Evolutionary conservation across 768 basidiomycete genomes (phyloP), one percentile per base, ranked within the genome.

Genomic region (Dioszegia aurantiaca): DNA sequence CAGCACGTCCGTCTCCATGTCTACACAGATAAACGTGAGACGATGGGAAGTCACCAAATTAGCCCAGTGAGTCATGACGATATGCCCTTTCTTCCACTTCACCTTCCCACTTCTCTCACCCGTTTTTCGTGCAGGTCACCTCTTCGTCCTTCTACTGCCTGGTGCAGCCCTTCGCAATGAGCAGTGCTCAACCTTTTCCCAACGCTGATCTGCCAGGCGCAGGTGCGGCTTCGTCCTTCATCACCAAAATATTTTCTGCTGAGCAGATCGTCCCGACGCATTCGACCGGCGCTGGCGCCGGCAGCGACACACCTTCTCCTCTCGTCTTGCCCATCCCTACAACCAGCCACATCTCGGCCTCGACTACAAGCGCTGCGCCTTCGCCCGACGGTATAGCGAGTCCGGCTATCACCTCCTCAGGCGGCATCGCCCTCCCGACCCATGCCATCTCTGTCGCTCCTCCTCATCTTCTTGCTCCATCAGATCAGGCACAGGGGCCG

Each of bases 181-280:
- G 51, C 51, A 40, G 51, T 28, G 37, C 51, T 53, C 51, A 23
- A 12, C 17, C 51, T 36, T 2, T 4, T 40, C 4, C 37, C 4
- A 14, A 26, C 14, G 36, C 51, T 40, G 51, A 53, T 24, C 37
- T 39, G 37, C 36, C 51, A 40, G 51, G 51, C 10, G 51, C 51
- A 40, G 37, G 51, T 53, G 31, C 10, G 2, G 11, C 23, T 9
- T 17, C 21, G 24, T 11, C 17, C 16, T 3, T 24, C 4, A 27
- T 30, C 44, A 4, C 46, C 24, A n/a, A 6, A 33, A 14, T 33
- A 14, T 33, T 14, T 33, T 14, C 33, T 14, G 33, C 33, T 14
- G 33, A 6, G 33, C 33, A 6, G 33, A 14, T 47, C 46, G 24
- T 10, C 27, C 5, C 40, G 19, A 10, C 40, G 6, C 9, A 16